Base-by-base conservation (phyloP, 1,284 basidiomycete genomes). In the Boletellus sp. region DNA sequence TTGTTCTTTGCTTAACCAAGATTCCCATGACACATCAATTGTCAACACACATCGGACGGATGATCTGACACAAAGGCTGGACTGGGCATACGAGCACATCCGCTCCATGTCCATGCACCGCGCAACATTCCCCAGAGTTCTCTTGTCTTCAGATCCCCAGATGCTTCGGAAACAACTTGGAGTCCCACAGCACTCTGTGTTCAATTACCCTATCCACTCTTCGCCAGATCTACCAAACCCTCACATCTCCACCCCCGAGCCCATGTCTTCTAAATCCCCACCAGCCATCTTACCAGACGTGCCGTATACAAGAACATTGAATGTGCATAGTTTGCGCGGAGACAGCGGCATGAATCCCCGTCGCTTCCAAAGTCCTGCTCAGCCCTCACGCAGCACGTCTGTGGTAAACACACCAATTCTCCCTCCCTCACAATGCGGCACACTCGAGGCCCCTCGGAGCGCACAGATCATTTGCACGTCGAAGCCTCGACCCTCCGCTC, bases 121-220 rank as follows among this genome's bases (percentile, higher is more conserved):
- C 24, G 49, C 46, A 37, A 5, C 47, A 41, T 49, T 60, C 30
- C 50, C 44, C 22, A 44, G 30, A 26, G 47, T 47, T 15, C 22
- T 33, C 18, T 41, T 67, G 12, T 60, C 67, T n/a, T 51, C 53
- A 24, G 62, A 69, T 18, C 64, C 67, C 40, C 55, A 53, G 44
- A 63, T 53, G 16, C 54, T 56, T 55, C 63, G 53, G 44, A 68
- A 65, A 44, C 64, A 69, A 33, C 54, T 68, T 22, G 67, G 67
- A 26, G 54, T 65, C 7, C 58, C 67, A 21, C 65, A 68, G 24
- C 65, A 69, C 43, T 65, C 63, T 15, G 63, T 69, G 35, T 44
- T 63, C 26, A 68, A 65, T 35, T 44, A 60, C 33, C 54, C 62
- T 4, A 26, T 47, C 10, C 35, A 50, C 18, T 65, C 50, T 38